Base-by-base conservation (phyloP, 2,329 filamentous ascomycete genomes). In the Colletotrichum liaoningense region DNA sequence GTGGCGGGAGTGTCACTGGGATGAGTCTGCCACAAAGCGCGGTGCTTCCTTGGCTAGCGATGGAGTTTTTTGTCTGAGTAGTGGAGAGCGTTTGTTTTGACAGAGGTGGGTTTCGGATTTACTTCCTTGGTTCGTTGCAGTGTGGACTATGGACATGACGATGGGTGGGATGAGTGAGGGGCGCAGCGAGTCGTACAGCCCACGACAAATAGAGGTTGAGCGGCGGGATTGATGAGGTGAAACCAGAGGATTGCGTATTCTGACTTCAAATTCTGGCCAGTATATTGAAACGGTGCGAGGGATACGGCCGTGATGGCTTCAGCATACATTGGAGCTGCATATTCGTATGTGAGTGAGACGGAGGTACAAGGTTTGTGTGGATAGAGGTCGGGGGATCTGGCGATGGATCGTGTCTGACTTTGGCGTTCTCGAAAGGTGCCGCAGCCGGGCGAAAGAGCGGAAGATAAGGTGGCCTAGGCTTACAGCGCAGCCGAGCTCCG, bases 61-160 rank as follows among this genome's bases (percentile, higher is more conserved):
- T 56, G 67, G 55, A 12, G 60, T 52, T 22, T n/a, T n/a, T 33
- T 22, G 55, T 69, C 42, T 49, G 60, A 56, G 35, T 33, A 60
- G 67, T 70, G 60, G 46, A 24, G 55, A 28, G 54, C 35, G 26
- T 73, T 69, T 57, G 67, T 62, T 72, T 72, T 69, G 65, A 35
- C 57, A 55, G 49, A 46, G 63, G n/a, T 35, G 22, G 56, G 16
- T 24, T 54, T 54, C 24, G 26, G 58, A 24, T 6, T 35, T 30
- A 46, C 19, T 67, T 35, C 66, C 66, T 63, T 69, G 58, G 57
- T 6, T 56, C 22, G 12, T 56, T 24, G 14, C 22, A 42, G 14
- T 49, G 59, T 42, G 57, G 57, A 5, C n/a, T 24, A 42, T 55
- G 33, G 63, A 49, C n/a, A 72, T 63, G 63, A 67, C 22, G 57